Conservation (phyloP, 1,284 basidiomycete species). For the Malassezia restricta region DNA sequence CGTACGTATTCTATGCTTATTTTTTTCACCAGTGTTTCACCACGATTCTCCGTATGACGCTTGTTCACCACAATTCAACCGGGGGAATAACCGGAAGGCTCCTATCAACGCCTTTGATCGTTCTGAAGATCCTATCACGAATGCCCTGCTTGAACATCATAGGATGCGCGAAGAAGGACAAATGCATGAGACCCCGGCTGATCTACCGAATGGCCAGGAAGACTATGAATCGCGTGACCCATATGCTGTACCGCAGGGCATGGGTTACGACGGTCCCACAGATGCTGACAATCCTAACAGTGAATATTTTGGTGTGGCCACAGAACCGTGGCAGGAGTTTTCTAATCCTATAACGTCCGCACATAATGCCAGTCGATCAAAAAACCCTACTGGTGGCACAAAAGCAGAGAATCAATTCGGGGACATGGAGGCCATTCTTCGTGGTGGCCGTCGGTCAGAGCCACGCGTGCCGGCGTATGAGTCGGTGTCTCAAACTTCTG, state of each 20-base stretch:
- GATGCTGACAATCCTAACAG: slow-evolving; percentile 30
- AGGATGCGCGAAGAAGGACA: slow-evolving; percentile 8
- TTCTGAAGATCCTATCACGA: slow-evolving; percentile 38
- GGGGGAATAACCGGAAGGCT: slow-evolving; percentile 19
- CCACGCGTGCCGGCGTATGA: neutral
- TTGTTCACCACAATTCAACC: slow-evolving; percentile 38
- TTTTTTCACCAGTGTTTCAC: slow-evolving; percentile 31
- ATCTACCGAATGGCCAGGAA: slow-evolving; percentile 21
- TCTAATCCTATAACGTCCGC: neutral
- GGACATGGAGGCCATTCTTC: slow-evolving; percentile 14
- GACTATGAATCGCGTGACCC: neutral
- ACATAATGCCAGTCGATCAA: neutral
- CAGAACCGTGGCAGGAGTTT: slow-evolving; percentile 45
- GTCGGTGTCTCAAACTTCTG: neutral
- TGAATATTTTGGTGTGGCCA: slow-evolving; percentile 38
- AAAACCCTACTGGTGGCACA: neutral
- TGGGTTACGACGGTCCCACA: neutral
- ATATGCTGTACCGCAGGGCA: neutral
- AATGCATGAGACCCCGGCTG: slow-evolving; percentile 17
- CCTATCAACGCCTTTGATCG: slow-evolving; percentile 41
- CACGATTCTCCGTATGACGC: slow-evolving; percentile 46
- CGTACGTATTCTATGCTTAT: slow-evolving; percentile 14
- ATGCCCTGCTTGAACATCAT: slow-evolving; percentile 16
- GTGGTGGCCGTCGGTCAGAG: slow-evolving; percentile 1
- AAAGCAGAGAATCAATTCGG: neutral